Conservation (phyloP, 2,329 filamentous ascomycete genomes). For the Xylariaceae sp. region DNA sequence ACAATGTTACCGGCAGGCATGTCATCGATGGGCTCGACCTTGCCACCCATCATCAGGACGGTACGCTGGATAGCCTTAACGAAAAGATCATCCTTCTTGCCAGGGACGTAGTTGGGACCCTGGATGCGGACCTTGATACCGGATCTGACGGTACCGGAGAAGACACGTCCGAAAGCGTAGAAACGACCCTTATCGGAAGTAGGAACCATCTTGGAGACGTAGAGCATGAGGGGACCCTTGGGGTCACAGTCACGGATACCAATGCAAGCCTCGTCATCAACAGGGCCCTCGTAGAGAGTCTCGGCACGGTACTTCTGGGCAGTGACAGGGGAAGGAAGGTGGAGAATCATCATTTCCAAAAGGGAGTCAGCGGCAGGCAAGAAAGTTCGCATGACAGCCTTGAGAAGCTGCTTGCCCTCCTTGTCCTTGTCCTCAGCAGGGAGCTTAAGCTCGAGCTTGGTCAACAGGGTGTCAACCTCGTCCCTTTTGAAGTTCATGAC, state of each 20-base stretch:
- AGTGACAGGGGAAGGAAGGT: conserved; percentile 91
- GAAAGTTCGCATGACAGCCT: conserved; percentile 98
- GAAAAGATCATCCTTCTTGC: conserved; percentile 98
- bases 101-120: conserved; percentile 96
- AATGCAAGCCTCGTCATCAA: conserved; percentile 87
- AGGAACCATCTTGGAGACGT: conserved; percentile 99
- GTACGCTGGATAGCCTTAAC: conserved; percentile 99
- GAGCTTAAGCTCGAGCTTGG: conserved; percentile 96
- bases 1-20: conserved; percentile 99
- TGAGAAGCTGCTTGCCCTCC: conserved; percentile 96
- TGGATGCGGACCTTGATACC: conserved; percentile 99
- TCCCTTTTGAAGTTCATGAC: conserved; percentile 99
- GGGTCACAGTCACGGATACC: conserved; percentile 98
- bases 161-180: conserved; percentile 99
- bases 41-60: conserved; percentile 99
- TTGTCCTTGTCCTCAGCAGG: conserved; percentile 79
- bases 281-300: conserved; percentile 97
- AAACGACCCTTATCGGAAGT: conserved; percentile 99
- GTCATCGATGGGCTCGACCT: conserved; percentile 98
- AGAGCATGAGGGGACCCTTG: conserved; percentile 98
- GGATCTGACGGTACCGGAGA: conserved; percentile 94
- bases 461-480: conserved; percentile 74
- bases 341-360: conserved; percentile 99
- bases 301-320: conserved; percentile 97
- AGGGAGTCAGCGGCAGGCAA: conserved; percentile 96